phyloP scores from a whole-genome alignment of 257 asterid genomes.

The Solanum tarapatanum region DNA sequence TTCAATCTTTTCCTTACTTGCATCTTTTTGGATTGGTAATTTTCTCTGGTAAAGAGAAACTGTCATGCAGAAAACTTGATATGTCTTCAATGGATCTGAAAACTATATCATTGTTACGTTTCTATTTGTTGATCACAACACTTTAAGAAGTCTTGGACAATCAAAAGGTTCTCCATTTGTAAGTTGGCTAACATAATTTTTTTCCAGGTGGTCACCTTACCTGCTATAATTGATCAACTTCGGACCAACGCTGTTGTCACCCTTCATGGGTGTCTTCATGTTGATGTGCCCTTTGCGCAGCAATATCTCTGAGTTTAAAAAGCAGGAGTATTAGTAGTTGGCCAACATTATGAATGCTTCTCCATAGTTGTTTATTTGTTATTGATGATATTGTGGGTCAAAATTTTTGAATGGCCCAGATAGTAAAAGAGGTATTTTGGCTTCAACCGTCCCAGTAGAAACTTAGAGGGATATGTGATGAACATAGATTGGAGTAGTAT shows the following conservation, averaged over 20 bases:
- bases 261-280: slow-evolving; percentile 63
- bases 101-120: background rate
- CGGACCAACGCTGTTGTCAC: slow-evolving; percentile 70
- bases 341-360: background rate
- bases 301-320: slow-evolving; percentile 2
- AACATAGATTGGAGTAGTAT: too few relatives aligned
- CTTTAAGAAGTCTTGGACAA: background rate
- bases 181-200: background rate
- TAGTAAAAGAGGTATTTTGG: background rate
- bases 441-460: background rate
- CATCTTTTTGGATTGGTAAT: too few relatives aligned
- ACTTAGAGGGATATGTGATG: background rate
- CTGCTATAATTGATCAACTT: slow-evolving; percentile 59
- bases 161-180: background rate
- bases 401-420: background rate
- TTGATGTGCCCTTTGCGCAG: slow-evolving; percentile 69
- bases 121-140: background rate
- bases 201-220: slow-evolving; percentile 56
- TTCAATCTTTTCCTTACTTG: too few relatives aligned
- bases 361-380: background rate
- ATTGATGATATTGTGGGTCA: background rate
- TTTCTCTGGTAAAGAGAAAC: too few relatives aligned
- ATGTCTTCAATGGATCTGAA: background rate
- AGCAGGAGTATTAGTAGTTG: background rate
- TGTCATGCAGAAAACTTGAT: too few relatives aligned